Conservation (phyloP, 352 stramenopile species). For the Phytophthora meadii region DNA sequence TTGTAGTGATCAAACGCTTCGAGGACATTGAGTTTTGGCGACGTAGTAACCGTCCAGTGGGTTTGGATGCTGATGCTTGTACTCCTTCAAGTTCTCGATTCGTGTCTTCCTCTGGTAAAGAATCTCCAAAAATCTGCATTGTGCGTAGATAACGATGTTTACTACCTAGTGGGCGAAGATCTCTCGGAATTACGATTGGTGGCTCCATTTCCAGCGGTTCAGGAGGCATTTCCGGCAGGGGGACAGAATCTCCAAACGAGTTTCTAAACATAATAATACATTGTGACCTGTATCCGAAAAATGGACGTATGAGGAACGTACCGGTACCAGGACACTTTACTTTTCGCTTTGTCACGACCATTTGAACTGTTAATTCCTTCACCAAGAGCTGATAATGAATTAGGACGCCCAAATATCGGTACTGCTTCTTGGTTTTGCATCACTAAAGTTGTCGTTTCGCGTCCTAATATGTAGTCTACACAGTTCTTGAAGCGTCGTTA, state of each 20-base stretch:
- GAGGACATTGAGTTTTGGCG: constrained; percentile 32
- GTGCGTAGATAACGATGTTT: constrained; percentile 66
- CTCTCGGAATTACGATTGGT: constrained; percentile 59
- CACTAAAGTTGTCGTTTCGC: constrained; percentile 30
- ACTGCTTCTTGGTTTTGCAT: constrained; percentile 25
- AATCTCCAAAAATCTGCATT: constrained; percentile 60
- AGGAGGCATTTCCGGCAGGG: constrained; percentile 46
- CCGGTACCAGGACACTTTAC: constrained; percentile 75
- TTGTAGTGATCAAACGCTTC: constrained; percentile 12
- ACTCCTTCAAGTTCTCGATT: constrained; percentile 13
- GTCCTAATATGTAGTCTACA: constrained; percentile 24
- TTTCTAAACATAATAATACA: constrained; percentile 42
- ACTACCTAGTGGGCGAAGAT: constrained; percentile 55
- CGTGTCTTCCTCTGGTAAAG: constrained; percentile 11
- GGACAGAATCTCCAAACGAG: constrained; percentile 56
- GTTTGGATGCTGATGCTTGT: background rate
- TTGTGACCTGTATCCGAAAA: background rate
- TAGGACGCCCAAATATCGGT: constrained; percentile 12
- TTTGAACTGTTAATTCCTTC: constrained; percentile 8
- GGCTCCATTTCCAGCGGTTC: constrained; percentile 53
- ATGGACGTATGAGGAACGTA: constrained; percentile 18
- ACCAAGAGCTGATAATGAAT: constrained; percentile 10
- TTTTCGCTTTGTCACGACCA: constrained; percentile 16
- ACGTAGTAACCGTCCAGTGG: constrained; percentile 1
- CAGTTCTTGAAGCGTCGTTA: constrained; percentile 46